Conservation (phyloP, 768 basidiomycete species). For the Phanerodontia chrysosporium region DNA sequence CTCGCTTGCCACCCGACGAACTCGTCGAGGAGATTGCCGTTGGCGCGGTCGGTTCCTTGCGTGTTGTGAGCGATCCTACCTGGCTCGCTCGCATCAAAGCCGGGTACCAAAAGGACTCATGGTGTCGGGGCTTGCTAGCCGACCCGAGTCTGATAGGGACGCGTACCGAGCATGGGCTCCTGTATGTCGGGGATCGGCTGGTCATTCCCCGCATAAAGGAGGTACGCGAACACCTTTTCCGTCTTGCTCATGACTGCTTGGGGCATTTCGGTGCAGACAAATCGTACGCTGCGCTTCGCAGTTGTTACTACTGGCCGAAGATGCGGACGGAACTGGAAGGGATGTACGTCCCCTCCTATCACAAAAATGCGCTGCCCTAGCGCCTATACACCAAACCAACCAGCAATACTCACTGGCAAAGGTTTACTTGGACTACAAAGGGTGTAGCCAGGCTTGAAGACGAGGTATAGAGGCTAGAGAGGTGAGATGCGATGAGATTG, state of each 20-base stretch:
- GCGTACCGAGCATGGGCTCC: constrained; percentile 8
- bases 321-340: constrained; percentile 29
- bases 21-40: too few relatives aligned
- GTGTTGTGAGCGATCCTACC: neutral
- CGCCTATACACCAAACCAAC: too few relatives aligned
- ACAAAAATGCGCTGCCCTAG: too few relatives aligned
- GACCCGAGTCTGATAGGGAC: neutral
- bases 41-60: neutral
- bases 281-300: constrained; percentile 10
- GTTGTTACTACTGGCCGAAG: constrained; percentile 19
- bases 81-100: neutral
- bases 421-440: too few relatives aligned
- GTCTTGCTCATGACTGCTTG: constrained; percentile 14
- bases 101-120: neutral
- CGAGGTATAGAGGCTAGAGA: too few relatives aligned
- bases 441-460: too few relatives aligned
- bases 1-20: neutral
- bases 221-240: constrained; percentile 11
- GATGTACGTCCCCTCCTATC: constrained; percentile 29
- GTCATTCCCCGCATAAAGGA: constrained; percentile 15
- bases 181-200: constrained; percentile 17
- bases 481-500: too few relatives aligned
- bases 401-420: too few relatives aligned
- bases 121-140: neutral
- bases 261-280: constrained; percentile 20